These are phyloP conservation scores for Sugiyamaella chiloensis DNA, from an alignment of 805 yeast genomes.

Conservation along the genomic window DNA sequence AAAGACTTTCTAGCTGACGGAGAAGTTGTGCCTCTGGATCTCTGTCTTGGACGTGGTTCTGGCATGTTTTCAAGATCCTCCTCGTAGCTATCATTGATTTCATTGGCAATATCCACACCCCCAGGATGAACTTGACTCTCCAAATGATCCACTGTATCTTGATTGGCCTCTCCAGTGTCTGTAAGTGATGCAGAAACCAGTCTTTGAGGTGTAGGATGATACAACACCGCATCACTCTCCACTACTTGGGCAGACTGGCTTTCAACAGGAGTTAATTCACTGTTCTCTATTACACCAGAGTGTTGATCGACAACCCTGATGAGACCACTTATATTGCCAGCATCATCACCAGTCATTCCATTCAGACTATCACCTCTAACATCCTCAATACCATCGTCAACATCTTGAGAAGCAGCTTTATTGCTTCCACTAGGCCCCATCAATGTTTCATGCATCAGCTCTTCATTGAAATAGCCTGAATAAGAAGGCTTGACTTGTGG, in stretches of 20 bases:
- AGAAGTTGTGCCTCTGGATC: neutral
- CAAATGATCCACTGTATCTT: neutral
- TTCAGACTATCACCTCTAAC: neutral
- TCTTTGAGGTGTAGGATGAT: constrained; percentile 26
- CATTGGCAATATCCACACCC: neutral
- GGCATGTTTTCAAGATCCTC: neutral
- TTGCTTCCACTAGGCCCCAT: neutral
- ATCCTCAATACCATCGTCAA: neutral
- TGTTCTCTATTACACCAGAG: no score
- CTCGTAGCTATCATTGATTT: neutral
- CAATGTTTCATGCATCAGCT: neutral
- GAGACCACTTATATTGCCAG: no score
- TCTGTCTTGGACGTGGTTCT: constrained; percentile 1
- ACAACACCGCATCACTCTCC: constrained; percentile 11
- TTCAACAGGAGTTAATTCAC: neutral
- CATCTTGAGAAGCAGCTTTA: no score
- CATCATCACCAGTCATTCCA: no score
- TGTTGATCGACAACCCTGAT: no score
- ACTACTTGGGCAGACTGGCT: neutral
- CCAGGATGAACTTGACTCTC: neutral
- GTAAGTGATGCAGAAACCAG: constrained; percentile 14
- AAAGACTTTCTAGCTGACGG: neutral
- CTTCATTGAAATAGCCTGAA: constrained; percentile 2
- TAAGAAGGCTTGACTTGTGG: neutral
- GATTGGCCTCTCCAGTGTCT: neutral